phyloP scores from a whole-genome alignment of 1,284 basidiomycete species.

The Rhodotorula sp. region DNA sequence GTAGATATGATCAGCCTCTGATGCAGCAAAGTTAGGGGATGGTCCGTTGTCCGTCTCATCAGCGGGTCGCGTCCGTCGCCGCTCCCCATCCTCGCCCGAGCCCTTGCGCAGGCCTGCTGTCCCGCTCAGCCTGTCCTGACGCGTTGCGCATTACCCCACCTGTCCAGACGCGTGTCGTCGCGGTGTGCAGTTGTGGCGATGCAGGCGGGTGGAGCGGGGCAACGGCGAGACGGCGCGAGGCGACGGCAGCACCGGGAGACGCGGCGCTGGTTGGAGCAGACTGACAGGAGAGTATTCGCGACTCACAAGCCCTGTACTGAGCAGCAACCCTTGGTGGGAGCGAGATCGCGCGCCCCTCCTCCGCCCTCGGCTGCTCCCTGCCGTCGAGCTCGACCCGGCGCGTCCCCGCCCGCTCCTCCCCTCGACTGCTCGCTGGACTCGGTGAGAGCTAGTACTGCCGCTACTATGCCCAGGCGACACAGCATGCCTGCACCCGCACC shows the following conservation, averaged over 20 bases:
- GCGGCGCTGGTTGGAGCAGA: not conserved
- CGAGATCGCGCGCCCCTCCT: not conserved
- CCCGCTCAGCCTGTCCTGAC: too few relatives aligned
- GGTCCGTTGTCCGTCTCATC: too few relatives aligned
- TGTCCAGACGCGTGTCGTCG: not conserved
- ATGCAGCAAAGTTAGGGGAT: not conserved
- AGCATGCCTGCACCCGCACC: not conserved
- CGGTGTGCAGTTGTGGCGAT: not conserved
- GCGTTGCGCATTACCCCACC: not conserved
- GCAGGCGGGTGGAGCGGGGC: not conserved
- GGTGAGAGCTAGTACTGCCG: not conserved
- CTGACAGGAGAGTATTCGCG: not conserved
- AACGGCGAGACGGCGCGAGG: not conserved
- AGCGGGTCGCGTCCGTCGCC: not conserved
- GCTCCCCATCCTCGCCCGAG: not conserved
- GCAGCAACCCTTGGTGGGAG: not conserved
- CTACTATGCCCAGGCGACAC: not conserved
- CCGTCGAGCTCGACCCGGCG: not conserved
- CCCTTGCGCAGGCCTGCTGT: too few relatives aligned
- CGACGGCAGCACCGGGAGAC: not conserved
- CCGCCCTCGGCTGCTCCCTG: not conserved
- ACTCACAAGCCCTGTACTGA: not conserved
- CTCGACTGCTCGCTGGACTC: not conserved
- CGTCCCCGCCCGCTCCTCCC: too few relatives aligned
- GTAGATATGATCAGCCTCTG: not conserved